These are phyloP conservation scores for Ceratobasidium theobromae DNA, from an alignment of 1,284 basidiomycete species.

Conservation along the genomic window DNA sequence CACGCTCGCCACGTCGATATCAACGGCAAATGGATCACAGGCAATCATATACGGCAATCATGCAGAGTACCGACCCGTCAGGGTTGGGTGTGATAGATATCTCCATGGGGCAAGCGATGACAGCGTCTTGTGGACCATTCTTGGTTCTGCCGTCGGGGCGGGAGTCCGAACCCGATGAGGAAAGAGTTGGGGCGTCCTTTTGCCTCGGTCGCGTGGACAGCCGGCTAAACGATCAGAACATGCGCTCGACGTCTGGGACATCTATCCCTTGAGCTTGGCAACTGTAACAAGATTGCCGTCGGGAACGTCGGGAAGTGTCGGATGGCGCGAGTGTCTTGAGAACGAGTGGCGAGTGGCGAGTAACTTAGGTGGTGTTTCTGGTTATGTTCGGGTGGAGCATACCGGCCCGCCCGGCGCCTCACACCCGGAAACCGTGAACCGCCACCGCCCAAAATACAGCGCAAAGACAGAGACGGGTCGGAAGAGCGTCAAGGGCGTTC, in stretches of 20 bases:
- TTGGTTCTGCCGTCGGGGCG: not conserved
- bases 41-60: conserved; percentile 30
- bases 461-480: conserved; percentile 5
- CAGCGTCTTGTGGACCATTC: not conserved
- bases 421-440: too few relatives aligned
- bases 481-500: not conserved
- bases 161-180: too few relatives aligned
- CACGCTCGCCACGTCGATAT: conserved; percentile 17
- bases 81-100: not conserved
- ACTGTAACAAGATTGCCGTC: not conserved
- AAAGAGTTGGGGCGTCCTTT: too few relatives aligned
- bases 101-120: not conserved
- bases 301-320: not conserved
- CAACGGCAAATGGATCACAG: conserved; percentile 12
- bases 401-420: too few relatives aligned
- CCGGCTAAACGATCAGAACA: not conserved
- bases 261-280: not conserved
- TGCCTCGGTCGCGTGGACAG: not conserved
- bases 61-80: conserved; percentile 12
- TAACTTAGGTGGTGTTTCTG: too few relatives aligned
- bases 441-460: too few relatives aligned
- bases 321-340: not conserved
- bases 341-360: too few relatives aligned
- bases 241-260: not conserved
- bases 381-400: too few relatives aligned